Base-by-base conservation (phyloP, 371 early-diverging fungal genomes). In the Actinomortierella wolfii region DNA sequence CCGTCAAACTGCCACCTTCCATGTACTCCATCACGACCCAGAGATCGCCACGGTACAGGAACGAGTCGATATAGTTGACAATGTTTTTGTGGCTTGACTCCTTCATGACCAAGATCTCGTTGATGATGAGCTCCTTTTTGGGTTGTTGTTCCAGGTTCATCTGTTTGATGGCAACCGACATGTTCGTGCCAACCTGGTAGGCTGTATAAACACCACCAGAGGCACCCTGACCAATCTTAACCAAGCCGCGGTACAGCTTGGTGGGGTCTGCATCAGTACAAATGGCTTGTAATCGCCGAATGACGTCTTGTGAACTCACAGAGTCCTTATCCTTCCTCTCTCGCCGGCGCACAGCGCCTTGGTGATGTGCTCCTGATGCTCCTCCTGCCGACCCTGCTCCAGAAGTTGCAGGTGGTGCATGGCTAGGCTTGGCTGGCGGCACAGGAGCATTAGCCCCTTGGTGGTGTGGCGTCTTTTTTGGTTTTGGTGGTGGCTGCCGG, bases 21-120 rank as follows among this genome's bases (percentile, higher is more conserved):
- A 97, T 97, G 67, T 95, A 97, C 81, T 97, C 97, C 96, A 96
- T 97, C 21, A 96, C 89, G 2, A 91, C 91, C 96, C 95, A 96
- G 17, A 96, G 81, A 64, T 95, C 94, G n/a, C 91, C 93, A 39
- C 87, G 83, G 79, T 81, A 89, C 52, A 97, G 68, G 78, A 92
- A 97, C 52, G 92, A 91, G 78, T 97, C 98, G 63, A 96, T 94
- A 61, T 83, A 97, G 78, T 96, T 97, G 71, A 97, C 98, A 82
- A 97, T 96, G 75, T 97, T 96, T 73, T 90, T 88, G 81, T 97
- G 96, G 58, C 83, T 80, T 42, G 90, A 85, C 59, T 91, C 93
- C 63, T 90, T 89, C 96, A 97, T 96, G 24, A 97, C 95, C 44
- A 95, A 68, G 53, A 97, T 96, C 77, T 97, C 98, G 70, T 96